phyloP scores from a whole-genome alignment of 2,329 filamentous ascomycete species.

The Dichotomopilus funicola region DNA sequence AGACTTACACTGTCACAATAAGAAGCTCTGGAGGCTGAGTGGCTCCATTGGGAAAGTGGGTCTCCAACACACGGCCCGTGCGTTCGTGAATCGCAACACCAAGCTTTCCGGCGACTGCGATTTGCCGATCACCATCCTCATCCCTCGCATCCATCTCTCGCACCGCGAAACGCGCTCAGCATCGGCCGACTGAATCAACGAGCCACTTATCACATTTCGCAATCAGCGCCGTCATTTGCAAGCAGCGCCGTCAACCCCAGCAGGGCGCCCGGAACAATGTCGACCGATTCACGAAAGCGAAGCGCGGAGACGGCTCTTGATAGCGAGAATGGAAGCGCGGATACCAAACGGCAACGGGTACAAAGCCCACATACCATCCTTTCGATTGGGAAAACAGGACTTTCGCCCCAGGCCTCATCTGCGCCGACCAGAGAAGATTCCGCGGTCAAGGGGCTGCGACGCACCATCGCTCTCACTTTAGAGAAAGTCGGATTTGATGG shows the following conservation, averaged over 20 bases:
- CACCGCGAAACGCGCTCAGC: background rate
- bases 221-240: no score
- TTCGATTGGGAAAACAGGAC: slow-evolving; percentile 4
- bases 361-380: slow-evolving; percentile 14
- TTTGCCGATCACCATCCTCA: background rate
- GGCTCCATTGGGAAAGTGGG: no score
- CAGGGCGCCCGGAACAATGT: slow-evolving; percentile 15
- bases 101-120: background rate
- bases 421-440: slow-evolving; percentile 18
- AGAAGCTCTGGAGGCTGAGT: no score
- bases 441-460: slow-evolving; percentile 37
- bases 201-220: no score
- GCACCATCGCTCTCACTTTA: slow-evolving; percentile 50
- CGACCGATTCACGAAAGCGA: slow-evolving; percentile 31
- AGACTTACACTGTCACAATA: no score
- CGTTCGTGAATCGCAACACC: background rate
- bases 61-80: background rate
- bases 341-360: slow-evolving; percentile 29
- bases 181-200: background rate
- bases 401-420: slow-evolving; percentile 6
- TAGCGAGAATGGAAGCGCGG: slow-evolving; percentile 18
- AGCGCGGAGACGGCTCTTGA: slow-evolving; percentile 26
- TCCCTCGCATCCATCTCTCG: background rate
- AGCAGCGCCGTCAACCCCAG: background rate
- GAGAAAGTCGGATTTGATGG: slow-evolving; percentile 53